Evolutionary conservation across 805 yeast species (phyloP).

Genomic region (Sugiyamaella boreocaroliniensis): DNA sequence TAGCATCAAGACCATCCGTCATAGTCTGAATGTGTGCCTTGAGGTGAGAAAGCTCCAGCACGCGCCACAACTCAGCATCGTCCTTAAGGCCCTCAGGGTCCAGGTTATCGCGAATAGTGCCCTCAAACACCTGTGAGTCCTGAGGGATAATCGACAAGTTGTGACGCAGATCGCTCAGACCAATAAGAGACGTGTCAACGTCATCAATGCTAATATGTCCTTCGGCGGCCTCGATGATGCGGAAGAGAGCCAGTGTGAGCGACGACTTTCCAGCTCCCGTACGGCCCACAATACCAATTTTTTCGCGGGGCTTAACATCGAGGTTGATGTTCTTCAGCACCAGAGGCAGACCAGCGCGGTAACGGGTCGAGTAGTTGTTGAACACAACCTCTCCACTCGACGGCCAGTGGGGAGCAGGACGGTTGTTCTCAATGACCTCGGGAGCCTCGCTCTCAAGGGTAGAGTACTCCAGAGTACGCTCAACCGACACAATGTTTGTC

Average conservation of each 20-base stretch:
- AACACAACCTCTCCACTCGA: constrained; percentile 58
- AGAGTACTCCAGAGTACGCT: constrained; percentile 86
- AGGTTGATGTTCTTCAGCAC: constrained; percentile 65
- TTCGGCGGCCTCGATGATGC: constrained; percentile 70
- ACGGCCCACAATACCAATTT: constrained; percentile 92
- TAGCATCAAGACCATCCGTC: constrained; percentile 50
- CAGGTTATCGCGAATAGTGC: constrained; percentile 74
- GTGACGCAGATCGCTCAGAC: constrained; percentile 67
- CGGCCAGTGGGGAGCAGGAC: constrained; percentile 77
- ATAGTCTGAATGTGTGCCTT: constrained; percentile 53
- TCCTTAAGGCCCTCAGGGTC: constrained; percentile 68
- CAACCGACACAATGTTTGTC: constrained; percentile 94
- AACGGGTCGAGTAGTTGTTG: constrained; percentile 71
- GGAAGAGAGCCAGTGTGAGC: constrained; percentile 72
- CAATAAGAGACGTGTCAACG: constrained; percentile 57
- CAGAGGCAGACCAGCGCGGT: constrained; percentile 73
- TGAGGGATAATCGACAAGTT: constrained; percentile 84
- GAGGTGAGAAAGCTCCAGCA: constrained; percentile 70
- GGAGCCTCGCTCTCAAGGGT: constrained; percentile 82
- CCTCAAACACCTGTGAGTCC: constrained; percentile 88
- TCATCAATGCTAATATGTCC: constrained; percentile 73
- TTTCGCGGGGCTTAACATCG: constrained; percentile 64
- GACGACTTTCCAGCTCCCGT: constrained; percentile 96
- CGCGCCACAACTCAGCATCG: constrained; percentile 81
- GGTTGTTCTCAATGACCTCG: constrained; percentile 49